phyloP scores from a whole-genome alignment of 2,329 filamentous ascomycete genomes.

The Huntiella moniliformis region DNA sequence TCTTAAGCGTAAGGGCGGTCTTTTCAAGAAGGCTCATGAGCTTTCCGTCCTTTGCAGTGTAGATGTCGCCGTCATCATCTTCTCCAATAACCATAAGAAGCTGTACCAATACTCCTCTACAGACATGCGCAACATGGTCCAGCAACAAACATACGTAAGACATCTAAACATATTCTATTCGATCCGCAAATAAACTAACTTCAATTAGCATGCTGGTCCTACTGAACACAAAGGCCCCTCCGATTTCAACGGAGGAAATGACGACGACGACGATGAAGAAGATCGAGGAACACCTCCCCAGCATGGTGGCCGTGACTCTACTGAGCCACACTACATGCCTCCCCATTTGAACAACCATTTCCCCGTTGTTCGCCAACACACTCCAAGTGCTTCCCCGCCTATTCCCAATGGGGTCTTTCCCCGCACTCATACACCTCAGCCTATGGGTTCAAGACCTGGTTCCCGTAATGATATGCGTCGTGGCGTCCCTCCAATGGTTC shows the following conservation, averaged over 20 bases:
- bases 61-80: conserved; percentile 96
- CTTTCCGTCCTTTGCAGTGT: conserved; percentile 94
- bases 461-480: conserved; percentile 19
- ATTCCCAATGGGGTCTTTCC: conserved; percentile 53
- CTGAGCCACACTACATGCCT: conserved; percentile 44
- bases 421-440: conserved; percentile 14
- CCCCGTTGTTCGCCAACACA: conserved; percentile 63
- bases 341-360: conserved; percentile 50
- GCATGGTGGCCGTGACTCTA: conserved; percentile 29
- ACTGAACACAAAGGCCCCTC: conserved; percentile 92
- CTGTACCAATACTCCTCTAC: conserved; percentile 92
- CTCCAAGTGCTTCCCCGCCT: conserved; percentile 74
- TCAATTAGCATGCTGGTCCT: conserved; percentile 60
- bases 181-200: conserved; percentile 12
- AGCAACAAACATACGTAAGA: conserved; percentile 78
- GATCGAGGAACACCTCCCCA: conserved; percentile 55
- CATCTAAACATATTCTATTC: conserved; percentile 3
- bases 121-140: conserved; percentile 81
- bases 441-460: conserved; percentile 15
- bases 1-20: conserved; percentile 90
- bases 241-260: conserved; percentile 76
- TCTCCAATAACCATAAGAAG: conserved; percentile 88
- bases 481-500: conserved; percentile 14
- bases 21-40: conserved; percentile 99
- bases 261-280: conserved; percentile 69